phyloP scores from a whole-genome alignment of 2,329 filamentous ascomycete species.

The Microsporum audouinii region DNA sequence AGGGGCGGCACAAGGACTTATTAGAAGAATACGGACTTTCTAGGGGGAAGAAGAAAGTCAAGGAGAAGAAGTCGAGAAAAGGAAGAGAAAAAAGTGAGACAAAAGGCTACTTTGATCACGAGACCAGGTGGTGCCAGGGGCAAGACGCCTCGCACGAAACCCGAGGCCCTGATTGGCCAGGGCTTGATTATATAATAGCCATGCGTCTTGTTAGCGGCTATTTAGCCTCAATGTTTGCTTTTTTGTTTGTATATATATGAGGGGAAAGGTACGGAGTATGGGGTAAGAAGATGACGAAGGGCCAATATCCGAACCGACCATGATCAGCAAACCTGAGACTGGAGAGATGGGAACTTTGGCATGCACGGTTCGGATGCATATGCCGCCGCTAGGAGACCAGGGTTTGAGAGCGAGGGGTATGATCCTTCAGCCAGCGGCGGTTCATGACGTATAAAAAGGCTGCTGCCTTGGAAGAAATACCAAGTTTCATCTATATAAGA shows the following conservation, averaged over 20 bases:
- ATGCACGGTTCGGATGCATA: too few relatives aligned
- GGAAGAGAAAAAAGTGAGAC: not conserved
- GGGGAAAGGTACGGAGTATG: too few relatives aligned
- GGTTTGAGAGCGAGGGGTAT: too few relatives aligned
- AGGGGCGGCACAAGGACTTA: not conserved
- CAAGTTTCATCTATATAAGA: too few relatives aligned
- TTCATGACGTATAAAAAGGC: too few relatives aligned
- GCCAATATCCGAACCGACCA: too few relatives aligned
- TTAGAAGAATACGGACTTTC: not conserved
- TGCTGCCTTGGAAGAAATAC: too few relatives aligned
- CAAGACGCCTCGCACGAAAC: not conserved
- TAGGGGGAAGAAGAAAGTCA: not conserved
- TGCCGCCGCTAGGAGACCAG: too few relatives aligned
- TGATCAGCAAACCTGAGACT: too few relatives aligned
- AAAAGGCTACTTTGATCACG: not conserved
- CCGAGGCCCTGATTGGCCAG: not conserved
- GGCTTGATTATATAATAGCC: not conserved
- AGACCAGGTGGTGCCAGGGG: not conserved
- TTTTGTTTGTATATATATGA: not conserved
- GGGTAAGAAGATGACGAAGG: too few relatives aligned
- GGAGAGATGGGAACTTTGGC: too few relatives aligned
- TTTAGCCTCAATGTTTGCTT: not conserved
- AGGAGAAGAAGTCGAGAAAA: not conserved
- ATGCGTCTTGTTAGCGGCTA: not conserved
- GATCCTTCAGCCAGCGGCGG: too few relatives aligned